Base-by-base conservation (phyloP, 345 rosid genomes). In the Raphanus sativus region DNA sequence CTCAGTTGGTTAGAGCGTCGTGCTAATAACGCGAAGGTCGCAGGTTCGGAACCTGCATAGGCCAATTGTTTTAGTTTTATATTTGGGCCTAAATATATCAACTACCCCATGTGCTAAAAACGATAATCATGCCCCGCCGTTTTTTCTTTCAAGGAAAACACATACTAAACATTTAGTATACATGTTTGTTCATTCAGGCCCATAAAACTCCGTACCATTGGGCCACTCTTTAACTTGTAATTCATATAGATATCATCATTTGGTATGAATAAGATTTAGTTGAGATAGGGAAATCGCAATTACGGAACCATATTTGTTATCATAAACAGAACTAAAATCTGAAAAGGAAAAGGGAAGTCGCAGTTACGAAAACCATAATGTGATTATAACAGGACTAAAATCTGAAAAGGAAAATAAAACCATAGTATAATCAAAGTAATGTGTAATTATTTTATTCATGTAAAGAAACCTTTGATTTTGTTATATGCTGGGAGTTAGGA, bases 11-110 rank as follows among this genome's bases (percentile, higher is more conserved):
- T 36, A 36, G 42, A 36, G 42, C 42, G 42, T 28, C 30, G 90
- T 90, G 94, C 91, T 89, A 92, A 89, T 90, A 86, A 92, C 95
- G 92, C 95, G 89, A 89, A 88, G 93, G 97, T 89, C 87, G 69
- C 77, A 78, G 30, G 30, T 33, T 42, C 11, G 15, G 26, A 59
- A 60, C 64, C 64, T 60, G 34, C 33, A 60, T 28, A 28, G 64
- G 64, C 64, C 64, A 58, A 3, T 3, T 11, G 1, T 59, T 28
- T 28, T 9, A 12, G 12, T 12, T 64, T 32, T 54, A 1, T 0
- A 6, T 32, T 50, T 65, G 77, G 77, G 59, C 71, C 59, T 36
- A 21, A 2, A 25, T 26, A 56, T 5, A 26, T 65, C 17, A 65
- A 54, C 56, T 2, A 74, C 10, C 58, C 56, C 77, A 65, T 26